Evolutionary conservation across 192 early-diverging fungal species (phyloP), one percentile per base, ranked within the genome.

Genomic region (Coemansia sp.): DNA sequence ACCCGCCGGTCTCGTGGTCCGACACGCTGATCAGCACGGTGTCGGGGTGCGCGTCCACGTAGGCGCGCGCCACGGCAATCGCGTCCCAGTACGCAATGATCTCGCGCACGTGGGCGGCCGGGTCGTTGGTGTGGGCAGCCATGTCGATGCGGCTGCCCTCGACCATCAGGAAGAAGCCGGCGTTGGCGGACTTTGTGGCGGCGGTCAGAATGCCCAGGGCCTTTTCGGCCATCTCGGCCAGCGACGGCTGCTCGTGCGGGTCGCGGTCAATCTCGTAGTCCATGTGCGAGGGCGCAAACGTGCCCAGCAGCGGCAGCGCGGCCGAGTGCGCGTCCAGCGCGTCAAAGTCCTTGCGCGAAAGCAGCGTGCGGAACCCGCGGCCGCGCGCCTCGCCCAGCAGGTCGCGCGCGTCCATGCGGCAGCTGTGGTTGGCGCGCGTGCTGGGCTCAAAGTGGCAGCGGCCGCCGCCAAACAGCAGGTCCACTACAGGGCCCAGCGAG

Each of bases 1-100:
- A 81, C 2, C 97, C 97, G 32, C 97, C 97, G 0, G 97, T 99
- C 74, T 99, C 97, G 70, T 99, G 97, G 72, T 99, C 97, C 19
- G 83, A 84, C 19, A 84, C 81, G 38, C 91, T 94, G 30, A 99
- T 90, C 83, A 99, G 77, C 30, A 96, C 78, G 0, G 93, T 95
- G 55, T 85, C 88, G 3, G 90, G 86, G 67, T 96, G 80, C 7
- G 67, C 53, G 32, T 88, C 81, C 20, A 97, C 85, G 67, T 79
- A 99, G n/a, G 82, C 59, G 47, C 83, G 87, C 29, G 91, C 89
- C 20, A 81, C 68, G 2, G 60, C 50, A 14, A 97, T 62, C 0
- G 89, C 83, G 9, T 88, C 70, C 67, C 97, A 85, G 74, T 96
- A 99, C 2, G 84, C 90, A 8, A 93, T 63, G 46, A 97, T 95